Evolutionary conservation across 2,329 filamentous ascomycete genomes (phyloP), one percentile per base, ranked within the genome.

Genomic region (Ophiognomonia clavigignenti-juglandacearum): DNA sequence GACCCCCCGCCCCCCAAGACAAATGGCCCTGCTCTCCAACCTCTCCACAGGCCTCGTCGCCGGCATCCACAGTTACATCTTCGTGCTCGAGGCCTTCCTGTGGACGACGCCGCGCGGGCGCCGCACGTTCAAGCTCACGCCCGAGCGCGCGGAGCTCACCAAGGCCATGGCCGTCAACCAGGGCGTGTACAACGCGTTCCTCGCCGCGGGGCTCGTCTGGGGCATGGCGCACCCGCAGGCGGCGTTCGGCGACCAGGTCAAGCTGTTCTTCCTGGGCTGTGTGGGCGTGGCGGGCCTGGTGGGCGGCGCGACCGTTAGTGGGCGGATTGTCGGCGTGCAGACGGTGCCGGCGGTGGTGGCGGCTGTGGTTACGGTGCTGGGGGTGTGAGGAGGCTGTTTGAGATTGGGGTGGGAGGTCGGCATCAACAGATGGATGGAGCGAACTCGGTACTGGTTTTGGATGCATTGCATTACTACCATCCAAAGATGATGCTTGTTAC

Each of bases 101-200:
- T 77, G 73, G 73, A 73, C 65, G 2, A 68, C 62, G 0, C 69
- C 72, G 2, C 64, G 63, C 23, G 73, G 72, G 31, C 66, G 62
- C 52, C 69, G 66, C 54, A 57, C 71, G 2, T 77, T 77, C 59
- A 58, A 59, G 24, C 61, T 74, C 29, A 67, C 61, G 0, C 56
- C 66, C n/a, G 67, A 73, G 5, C 73, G 72, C 47, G 73, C 73
- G 6, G 57, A 67, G 32, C 55, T 72, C 58, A 73, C 70, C 4
- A 66, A 65, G 51, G 54, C 48, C 4, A 61, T 77, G 29, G 73
- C 71, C 39, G 70, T 70, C 43, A 77, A 76, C 57, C 73, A 76
- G 56, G 73, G 73, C 18, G 62, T 77, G 6, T 77, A 77, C 61
- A 77, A 77, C 55, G 73, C 73, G 35, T 74, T 77, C 45, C 62